Percentiles rank a stretch among this genome's conserved stretches.
Conservation (phyloP, 78 protist species). For the Salpingoeca rosetta region DNA sequence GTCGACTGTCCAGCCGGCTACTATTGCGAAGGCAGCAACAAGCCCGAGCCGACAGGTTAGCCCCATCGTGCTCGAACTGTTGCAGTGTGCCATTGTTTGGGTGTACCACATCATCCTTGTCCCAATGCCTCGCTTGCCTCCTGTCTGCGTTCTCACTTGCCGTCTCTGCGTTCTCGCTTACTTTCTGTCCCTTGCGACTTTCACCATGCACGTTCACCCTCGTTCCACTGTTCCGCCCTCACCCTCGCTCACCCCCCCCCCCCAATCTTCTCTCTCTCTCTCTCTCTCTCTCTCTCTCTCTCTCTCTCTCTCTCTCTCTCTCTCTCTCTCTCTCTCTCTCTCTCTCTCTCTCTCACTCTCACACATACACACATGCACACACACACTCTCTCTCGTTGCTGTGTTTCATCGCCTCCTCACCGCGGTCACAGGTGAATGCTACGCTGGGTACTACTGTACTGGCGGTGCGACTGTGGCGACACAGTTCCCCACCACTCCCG, state of each 20-base stretch:
- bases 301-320: too few relatives aligned
- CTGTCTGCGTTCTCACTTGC: slow-evolving; percentile 17
- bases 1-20: slow-evolving; percentile 4
- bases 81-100: not conserved
- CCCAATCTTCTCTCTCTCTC: too few relatives aligned
- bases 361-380: not conserved
- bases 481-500: not conserved
- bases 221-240: too few relatives aligned
- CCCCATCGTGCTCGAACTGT: not conserved
- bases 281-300: too few relatives aligned
- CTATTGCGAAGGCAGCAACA: not conserved
- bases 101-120: not conserved
- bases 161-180: not conserved
- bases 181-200: too few relatives aligned
- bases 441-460: slow-evolving; percentile 33
- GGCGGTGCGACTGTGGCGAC: slow-evolving; percentile 1
- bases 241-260: too few relatives aligned
- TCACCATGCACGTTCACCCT: too few relatives aligned
- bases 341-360: not conserved
- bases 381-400: slow-evolving; percentile 5
- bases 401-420: not conserved
- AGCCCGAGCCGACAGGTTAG: not conserved
- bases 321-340: slow-evolving; percentile 9
- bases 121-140: slow-evolving; percentile 13
- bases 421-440: not conserved